Base-by-base conservation (phyloP, 2,329 filamentous ascomycete species). In the Penicillium sp. region DNA sequence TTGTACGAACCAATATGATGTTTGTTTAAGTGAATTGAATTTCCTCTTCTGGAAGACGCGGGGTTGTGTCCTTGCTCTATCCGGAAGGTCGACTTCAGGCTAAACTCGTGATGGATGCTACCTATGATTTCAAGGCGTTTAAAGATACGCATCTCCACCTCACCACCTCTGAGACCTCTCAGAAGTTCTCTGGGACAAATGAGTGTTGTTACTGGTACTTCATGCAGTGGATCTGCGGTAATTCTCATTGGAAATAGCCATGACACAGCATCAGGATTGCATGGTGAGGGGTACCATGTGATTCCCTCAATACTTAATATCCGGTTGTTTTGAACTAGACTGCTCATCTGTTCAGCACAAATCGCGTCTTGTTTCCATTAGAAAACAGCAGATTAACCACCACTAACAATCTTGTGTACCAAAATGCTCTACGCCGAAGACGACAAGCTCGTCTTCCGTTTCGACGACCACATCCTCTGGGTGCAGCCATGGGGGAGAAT, bases 401-500 rank as follows among this genome's bases (percentile, higher is more conserved):
- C 9, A 1, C 10, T 10, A 33, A 21, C 35, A 27, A 17, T 23
- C 5, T n/a, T 7, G 9, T 21, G 17, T 29, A 19, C 38, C 60
- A 66, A 52, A 9, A 75, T 75, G 73, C 65, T 75, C 19, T 72
- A 66, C 43, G 60, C 68, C 69, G 70, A 75, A 49, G 66, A 68
- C 12, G 61, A 73, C 51, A 69, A 68, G 38, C 68, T 76, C 13
- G 47, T 74, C 48, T 77, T 70, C 49, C 68, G 70, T 33, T 75
- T 74, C 54, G 75, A 77, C 43, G 73, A 73, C 53, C 73, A 77
- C 43, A 60, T 68, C 27, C 68, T 77, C 38, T 75, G 70, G 69
- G 69, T 77, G 38, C 66, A 77, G 54, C 69, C 73, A 45, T 77
- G 73, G 75, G 73, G 74, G 64, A 72, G 4, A 73, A 76, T 62